These are phyloP conservation scores for Dendrostoma leiphaemia DNA, from an alignment of 2,329 filamentous ascomycete species.

Conservation along the genomic window DNA sequence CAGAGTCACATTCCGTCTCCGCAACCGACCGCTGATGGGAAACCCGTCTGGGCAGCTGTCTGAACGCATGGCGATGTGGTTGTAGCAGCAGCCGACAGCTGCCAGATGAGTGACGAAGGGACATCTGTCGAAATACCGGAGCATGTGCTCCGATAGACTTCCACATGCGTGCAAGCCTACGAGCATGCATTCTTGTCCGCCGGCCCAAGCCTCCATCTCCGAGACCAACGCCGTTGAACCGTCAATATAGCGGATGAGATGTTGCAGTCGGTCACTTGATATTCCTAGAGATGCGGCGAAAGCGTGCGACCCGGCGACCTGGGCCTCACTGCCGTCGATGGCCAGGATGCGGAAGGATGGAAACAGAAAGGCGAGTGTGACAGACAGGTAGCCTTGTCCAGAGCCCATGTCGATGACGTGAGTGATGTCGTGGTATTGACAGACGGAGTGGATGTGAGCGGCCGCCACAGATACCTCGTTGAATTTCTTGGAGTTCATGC, in stretches of 20 bases:
- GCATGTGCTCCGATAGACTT: slow-evolving; percentile 32
- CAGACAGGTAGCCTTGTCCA: slow-evolving; percentile 31
- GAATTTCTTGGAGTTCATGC: slow-evolving; percentile 31
- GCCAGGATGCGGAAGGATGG: slow-evolving; percentile 27
- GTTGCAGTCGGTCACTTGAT: slow-evolving; percentile 20
- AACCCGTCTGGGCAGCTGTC: slow-evolving; percentile 35
- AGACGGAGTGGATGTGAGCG: slow-evolving; percentile 25
- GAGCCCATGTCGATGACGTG: slow-evolving; percentile 26
- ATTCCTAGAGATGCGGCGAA: slow-evolving; percentile 25
- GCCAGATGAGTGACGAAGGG: slow-evolving; percentile 25
- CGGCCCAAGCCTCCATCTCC: slow-evolving; percentile 27
- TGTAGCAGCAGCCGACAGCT: slow-evolving; percentile 33
- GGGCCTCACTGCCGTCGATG: slow-evolving; percentile 31
- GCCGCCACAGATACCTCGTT: slow-evolving; percentile 29
- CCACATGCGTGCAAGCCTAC: slow-evolving; percentile 33
- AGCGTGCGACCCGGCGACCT: slow-evolving; percentile 26
- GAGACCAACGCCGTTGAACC: slow-evolving; percentile 21
- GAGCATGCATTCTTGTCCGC: slow-evolving; percentile 28
- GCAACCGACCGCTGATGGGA: slow-evolving; percentile 34
- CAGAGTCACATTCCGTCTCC: slow-evolving; percentile 21
- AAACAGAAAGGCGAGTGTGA: slow-evolving; percentile 28
- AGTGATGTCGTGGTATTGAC: slow-evolving; percentile 23
- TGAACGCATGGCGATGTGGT: slow-evolving; percentile 31
- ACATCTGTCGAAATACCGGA: slow-evolving; percentile 26
- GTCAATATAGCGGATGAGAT: slow-evolving; percentile 29